These are phyloP conservation scores for Candolleomyces eurysporus DNA, from an alignment of 768 basidiomycete species.

Conservation along the genomic window DNA sequence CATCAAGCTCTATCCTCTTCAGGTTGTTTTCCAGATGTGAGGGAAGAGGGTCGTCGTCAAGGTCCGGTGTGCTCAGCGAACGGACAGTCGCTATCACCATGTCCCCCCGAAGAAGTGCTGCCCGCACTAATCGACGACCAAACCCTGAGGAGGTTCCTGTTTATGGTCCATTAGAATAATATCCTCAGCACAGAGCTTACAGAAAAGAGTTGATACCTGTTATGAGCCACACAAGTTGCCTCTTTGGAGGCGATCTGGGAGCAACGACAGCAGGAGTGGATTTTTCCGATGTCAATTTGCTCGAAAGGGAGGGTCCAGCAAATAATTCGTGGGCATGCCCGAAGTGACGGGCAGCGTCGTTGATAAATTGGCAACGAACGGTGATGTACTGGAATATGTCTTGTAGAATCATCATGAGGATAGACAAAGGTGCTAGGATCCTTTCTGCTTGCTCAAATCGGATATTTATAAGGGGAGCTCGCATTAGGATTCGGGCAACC, in stretches of 20 bases:
- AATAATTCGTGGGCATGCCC: neutral
- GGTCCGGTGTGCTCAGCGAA: slow-evolving; percentile 37
- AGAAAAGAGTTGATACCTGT: slow-evolving; percentile 25
- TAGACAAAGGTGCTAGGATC: too few species aligned
- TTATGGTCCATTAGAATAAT: slow-evolving; percentile 5
- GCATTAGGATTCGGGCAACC: too few species aligned
- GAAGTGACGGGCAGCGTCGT: neutral
- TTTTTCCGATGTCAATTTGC: neutral
- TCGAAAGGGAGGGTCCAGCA: neutral
- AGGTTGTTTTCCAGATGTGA: slow-evolving; percentile 29
- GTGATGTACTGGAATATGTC: neutral
- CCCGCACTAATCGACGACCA: slow-evolving; percentile 47
- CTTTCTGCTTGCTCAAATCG: neutral
- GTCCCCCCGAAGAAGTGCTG: slow-evolving; percentile 53
- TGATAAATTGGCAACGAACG: neutral
- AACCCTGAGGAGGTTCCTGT: slow-evolving; percentile 54
- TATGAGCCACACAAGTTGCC: slow-evolving; percentile 29
- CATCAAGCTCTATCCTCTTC: slow-evolving; percentile 47
- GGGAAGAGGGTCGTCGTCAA: slow-evolving; percentile 21
- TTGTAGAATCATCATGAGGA: neutral
- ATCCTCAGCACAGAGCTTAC: slow-evolving; percentile 8
- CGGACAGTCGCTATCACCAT: slow-evolving; percentile 59
- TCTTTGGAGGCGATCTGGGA: neutral
- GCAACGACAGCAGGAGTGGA: neutral
- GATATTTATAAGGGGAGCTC: neutral